Evolutionary conservation across 805 yeast genomes (phyloP), one percentile per base, ranked within the genome.

Genomic region (Pichia paraexigua): DNA sequence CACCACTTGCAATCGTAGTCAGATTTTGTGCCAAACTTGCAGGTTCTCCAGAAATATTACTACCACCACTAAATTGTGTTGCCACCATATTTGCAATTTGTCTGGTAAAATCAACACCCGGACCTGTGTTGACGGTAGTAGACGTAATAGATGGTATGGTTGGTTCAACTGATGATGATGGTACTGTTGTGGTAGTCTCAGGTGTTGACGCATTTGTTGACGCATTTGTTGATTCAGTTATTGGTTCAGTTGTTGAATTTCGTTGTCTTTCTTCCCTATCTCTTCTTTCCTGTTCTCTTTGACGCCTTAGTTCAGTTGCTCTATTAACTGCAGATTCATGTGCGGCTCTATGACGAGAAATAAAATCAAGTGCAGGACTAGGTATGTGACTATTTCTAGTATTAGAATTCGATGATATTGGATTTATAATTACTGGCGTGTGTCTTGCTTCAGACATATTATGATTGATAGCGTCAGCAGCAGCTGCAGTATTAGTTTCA

Each of bases 51-150:
- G 15, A 9, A 32, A 28, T 41, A 5, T 46, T 18, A 32, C 39
- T 35, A 5, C 48, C 53, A 41, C 47, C 32, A 5, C 40, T 35
- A 5, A 52, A 37, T 40, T 49, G 56, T 18, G 50, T 22, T 5
- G 56, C 53, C 22, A 53, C 42, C 8, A 48, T 47, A 35, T 27
- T 42, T 2, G 57, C 54, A 24, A 55, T 35, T 18, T 52, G 46
- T 21, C 53, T 39, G 2, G 57, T 54, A 44, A 53, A 45, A 44
- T 47, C 50, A 25, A 20, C 22, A 2, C 46, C 53, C 2, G 43
- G 13, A 9, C 21, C 6, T 11, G 42, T 8, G 18, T 17, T 28
- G 4, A 9, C 24, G 17, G 37, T 39, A 11, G 40, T 13, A 30
- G 17, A 8, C 2, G 22, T 2, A 4, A 12, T n/a, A 6, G 27